phyloP scores from a whole-genome alignment of 257 asterid species.

The Avicennia marina region DNA sequence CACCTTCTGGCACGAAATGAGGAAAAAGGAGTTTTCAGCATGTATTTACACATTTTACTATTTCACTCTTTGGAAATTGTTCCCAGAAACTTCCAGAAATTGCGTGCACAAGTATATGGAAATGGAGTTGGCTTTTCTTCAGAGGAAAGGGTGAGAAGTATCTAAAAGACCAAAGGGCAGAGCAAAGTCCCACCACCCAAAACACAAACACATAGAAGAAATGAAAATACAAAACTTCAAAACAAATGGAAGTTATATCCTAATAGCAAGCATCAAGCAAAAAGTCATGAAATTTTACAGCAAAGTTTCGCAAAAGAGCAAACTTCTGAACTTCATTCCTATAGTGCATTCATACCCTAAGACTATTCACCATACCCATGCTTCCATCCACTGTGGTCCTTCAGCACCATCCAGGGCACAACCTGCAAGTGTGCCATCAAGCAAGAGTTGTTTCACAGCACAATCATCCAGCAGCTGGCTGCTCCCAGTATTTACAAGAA shows the following conservation, averaged over 20 bases:
- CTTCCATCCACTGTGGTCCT: slow-evolving; percentile 99
- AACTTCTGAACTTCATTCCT: slow-evolving; percentile 29
- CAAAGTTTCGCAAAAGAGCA: not conserved
- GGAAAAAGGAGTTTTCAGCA: not conserved
- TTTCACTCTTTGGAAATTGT: not conserved
- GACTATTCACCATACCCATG: slow-evolving; percentile 93
- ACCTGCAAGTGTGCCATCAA: slow-evolving; percentile 94
- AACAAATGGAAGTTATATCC: not conserved
- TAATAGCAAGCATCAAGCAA: not conserved
- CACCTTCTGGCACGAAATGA: not conserved
- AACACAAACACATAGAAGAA: not conserved
- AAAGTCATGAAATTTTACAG: not conserved
- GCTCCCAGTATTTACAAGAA: slow-evolving; percentile 98
- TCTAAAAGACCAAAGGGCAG: not conserved
- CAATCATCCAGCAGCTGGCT: slow-evolving; percentile 97
- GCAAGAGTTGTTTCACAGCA: slow-evolving; percentile 96
- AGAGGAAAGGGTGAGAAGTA: too few species aligned
- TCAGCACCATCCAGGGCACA: slow-evolving; percentile 99
- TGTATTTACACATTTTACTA: not conserved
- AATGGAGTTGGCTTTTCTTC: too few species aligned
- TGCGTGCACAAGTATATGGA: not conserved
- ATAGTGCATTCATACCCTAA: slow-evolving; percentile 60
- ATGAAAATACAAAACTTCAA: not conserved
- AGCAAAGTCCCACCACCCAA: not conserved
- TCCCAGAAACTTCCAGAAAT: not conserved